Evolutionary conservation across 2,329 filamentous ascomycete species (phyloP).

Genomic region (Exophiala sp.): DNA sequence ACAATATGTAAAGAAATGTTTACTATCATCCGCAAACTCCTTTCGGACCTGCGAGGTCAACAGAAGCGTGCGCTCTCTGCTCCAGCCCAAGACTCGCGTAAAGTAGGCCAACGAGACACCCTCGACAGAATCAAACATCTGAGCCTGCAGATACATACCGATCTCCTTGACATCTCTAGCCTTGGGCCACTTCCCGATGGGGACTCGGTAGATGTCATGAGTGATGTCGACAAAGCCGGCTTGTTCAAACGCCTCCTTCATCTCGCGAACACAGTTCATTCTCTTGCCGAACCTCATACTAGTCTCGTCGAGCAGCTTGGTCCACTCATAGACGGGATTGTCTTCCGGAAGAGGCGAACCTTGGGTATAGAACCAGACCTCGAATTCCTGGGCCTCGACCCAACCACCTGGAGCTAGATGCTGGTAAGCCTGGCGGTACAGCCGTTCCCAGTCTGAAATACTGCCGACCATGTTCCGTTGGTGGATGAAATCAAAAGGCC

Average conservation of each 20-base stretch:
- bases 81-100: conserved; percentile 34
- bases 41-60: conserved; percentile 3
- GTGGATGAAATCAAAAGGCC: conserved; percentile 54
- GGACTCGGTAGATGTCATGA: conserved; percentile 31
- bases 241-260: conserved; percentile 30
- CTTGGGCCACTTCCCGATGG: conserved; percentile 32
- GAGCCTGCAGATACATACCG: conserved; percentile 32
- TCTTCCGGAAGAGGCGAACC: conserved; percentile 23
- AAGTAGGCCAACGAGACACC: conserved; percentile 36
- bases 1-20: conserved; percentile 12
- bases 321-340: conserved; percentile 1
- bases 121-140: conserved; percentile 33
- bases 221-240: conserved; percentile 34
- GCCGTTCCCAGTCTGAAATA: conserved; percentile 27
- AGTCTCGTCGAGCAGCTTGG: conserved; percentile 7
- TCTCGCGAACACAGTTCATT: conserved; percentile 22
- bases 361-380: conserved; percentile 25
- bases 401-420: conserved; percentile 31
- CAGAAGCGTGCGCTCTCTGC: conserved; percentile 29
- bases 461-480: conserved; percentile 27
- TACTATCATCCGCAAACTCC: conserved; percentile 10
- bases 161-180: conserved; percentile 29
- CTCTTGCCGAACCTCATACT: conserved; percentile 5
- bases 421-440: conserved; percentile 21
- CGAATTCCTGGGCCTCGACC: conserved; percentile 30